Conservation (phyloP, 176 grass and related monocot genomes). For the Puya raimondii region DNA sequence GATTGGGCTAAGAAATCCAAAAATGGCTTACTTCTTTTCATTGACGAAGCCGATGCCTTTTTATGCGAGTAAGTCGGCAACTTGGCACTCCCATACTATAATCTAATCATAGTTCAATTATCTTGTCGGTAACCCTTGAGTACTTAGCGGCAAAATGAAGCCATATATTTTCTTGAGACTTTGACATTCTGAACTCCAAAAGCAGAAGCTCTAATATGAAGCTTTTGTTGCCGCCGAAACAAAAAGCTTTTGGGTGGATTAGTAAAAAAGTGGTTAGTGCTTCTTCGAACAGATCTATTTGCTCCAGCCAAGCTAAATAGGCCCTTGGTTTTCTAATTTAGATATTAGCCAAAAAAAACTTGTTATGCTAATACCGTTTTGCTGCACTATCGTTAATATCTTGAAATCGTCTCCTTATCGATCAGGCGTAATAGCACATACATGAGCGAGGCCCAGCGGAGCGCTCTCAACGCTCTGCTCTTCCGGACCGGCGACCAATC, state of each 20-base stretch:
- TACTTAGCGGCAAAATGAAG: no score
- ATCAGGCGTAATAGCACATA: slow-evolving; percentile 71
- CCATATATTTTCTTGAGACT: no score
- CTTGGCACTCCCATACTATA: slow-evolving; percentile 5
- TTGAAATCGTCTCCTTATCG: slow-evolving; percentile 1
- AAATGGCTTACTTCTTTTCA: slow-evolving; percentile 83
- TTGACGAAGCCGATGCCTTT: slow-evolving; percentile 96
- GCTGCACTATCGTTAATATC: slow-evolving; percentile 1
- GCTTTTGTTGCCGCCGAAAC: no score
- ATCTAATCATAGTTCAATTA: background rate
- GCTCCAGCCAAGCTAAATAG: no score
- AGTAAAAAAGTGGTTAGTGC: no score
- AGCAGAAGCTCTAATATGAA: no score
- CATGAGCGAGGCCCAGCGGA: slow-evolving; percentile 91
- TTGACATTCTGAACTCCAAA: no score
- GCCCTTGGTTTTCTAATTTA: no score
- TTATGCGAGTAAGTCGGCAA: slow-evolving; percentile 81
- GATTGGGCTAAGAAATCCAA: slow-evolving; percentile 91
- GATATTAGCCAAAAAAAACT: no score
- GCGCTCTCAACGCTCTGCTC: slow-evolving; percentile 87
- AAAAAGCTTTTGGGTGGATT: no score
- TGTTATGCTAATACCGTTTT: no score
- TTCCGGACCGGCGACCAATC: slow-evolving; percentile 96
- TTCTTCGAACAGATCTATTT: no score
- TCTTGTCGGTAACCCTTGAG: background rate